phyloP scores from a whole-genome alignment of 2,329 filamentous ascomycete species.

The Aspergillaceae sp. region DNA sequence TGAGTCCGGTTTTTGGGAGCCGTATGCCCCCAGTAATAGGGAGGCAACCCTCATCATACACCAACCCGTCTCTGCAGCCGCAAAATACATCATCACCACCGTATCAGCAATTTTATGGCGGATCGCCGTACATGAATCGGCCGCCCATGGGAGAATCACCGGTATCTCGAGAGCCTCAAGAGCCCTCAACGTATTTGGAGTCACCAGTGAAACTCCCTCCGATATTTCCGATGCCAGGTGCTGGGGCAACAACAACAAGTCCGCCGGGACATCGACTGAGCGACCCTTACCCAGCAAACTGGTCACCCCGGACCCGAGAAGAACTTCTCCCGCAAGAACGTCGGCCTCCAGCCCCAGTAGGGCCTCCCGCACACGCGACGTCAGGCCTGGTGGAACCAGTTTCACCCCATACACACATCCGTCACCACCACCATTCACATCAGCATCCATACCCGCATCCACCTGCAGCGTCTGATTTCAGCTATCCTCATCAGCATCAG shows the following conservation, averaged over 20 bases:
- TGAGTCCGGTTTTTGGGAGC: slow-evolving; percentile 18
- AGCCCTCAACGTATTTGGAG: slow-evolving; percentile 18
- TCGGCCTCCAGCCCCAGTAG: slow-evolving; percentile 5
- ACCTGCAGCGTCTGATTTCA: slow-evolving; percentile 12
- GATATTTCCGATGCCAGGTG: slow-evolving; percentile 24
- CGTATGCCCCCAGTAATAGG: slow-evolving; percentile 16
- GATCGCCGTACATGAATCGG: slow-evolving; percentile 16
- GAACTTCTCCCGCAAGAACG: slow-evolving; percentile 17
- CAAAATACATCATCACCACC: slow-evolving; percentile 24
- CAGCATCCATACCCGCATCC: not conserved
- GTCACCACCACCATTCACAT: slow-evolving; percentile 11
- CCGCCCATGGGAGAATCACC: slow-evolving; percentile 18
- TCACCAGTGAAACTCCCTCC: slow-evolving; percentile 30
- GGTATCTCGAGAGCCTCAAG: slow-evolving; percentile 17
- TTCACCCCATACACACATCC: slow-evolving; percentile 19
- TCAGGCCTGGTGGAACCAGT: slow-evolving; percentile 19
- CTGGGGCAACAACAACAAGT: slow-evolving; percentile 9
- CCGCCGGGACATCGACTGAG: slow-evolving; percentile 25
- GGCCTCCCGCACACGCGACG: not conserved
- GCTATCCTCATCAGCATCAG: slow-evolving; percentile 13
- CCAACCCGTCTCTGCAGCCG: slow-evolving; percentile 19
- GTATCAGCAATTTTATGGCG: slow-evolving; percentile 20
- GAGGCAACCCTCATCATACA: slow-evolving; percentile 20
- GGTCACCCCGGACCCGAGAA: slow-evolving; percentile 17
- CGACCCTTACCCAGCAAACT: slow-evolving; percentile 23